Evolutionary conservation across 352 stramenopile genomes (phyloP).

Genomic region (Peronospora belbahrii): DNA sequence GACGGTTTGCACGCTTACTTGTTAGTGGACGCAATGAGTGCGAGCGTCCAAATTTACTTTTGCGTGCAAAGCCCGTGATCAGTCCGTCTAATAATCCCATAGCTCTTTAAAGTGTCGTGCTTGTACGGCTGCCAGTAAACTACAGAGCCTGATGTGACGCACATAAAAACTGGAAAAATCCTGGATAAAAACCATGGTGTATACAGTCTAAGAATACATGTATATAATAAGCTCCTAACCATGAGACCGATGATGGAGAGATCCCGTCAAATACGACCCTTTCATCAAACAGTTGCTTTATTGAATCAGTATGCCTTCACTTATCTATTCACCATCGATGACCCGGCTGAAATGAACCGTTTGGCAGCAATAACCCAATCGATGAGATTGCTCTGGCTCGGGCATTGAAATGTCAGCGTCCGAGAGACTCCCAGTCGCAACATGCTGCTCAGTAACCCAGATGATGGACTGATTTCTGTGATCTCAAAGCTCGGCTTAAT

Average conservation of each 20-base stretch:
- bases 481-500: constrained; percentile 62
- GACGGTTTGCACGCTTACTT: constrained; percentile 90
- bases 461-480: constrained; percentile 46
- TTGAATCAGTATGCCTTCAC: neutral
- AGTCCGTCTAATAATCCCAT: constrained; percentile 79
- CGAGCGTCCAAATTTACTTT: constrained; percentile 81
- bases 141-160: neutral
- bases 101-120: constrained; percentile 1
- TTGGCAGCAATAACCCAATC: constrained; percentile 78
- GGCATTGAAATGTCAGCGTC: constrained; percentile 76
- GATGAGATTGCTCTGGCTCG: constrained; percentile 67
- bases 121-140: constrained; percentile 18
- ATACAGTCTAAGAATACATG: too few species aligned
- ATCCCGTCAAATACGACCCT: too few species aligned
- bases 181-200: too few species aligned
- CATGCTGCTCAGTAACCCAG: constrained; percentile 53
- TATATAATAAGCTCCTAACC: too few species aligned
- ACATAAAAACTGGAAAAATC: too few species aligned
- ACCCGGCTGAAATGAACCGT: constrained; percentile 47
- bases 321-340: constrained; percentile 36
- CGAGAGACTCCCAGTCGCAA: constrained; percentile 53
- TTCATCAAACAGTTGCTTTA: too few species aligned
- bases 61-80: constrained; percentile 57
- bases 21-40: constrained; percentile 85
- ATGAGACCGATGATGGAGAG: too few species aligned